Evolutionary conservation across 2,329 filamentous ascomycete genomes (phyloP).

Genomic region (Cordyceps militaris): DNA sequence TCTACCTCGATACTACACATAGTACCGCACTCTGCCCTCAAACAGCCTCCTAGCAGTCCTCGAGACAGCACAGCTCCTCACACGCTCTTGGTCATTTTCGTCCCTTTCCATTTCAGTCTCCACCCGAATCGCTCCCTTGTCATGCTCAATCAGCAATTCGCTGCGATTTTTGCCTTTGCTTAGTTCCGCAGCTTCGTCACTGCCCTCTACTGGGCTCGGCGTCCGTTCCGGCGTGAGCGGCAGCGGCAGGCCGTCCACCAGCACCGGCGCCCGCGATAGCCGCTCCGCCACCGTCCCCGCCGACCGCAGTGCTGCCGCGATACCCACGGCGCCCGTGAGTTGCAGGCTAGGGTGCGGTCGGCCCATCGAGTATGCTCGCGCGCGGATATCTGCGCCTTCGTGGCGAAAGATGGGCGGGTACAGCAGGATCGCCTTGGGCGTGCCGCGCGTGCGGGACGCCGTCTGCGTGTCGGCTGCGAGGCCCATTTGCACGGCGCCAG

Average conservation of each 20-base stretch:
- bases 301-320: conserved; percentile 37
- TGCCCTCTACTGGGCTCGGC: not conserved
- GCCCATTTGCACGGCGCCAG: not conserved
- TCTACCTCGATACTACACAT: too few species aligned
- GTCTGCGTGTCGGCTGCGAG: conserved; percentile 27
- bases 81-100: conserved; percentile 14
- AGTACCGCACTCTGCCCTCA: conserved; percentile 26
- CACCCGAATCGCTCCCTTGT: not conserved
- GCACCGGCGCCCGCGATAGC: conserved; percentile 8
- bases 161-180: not conserved
- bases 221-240: conserved; percentile 17
- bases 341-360: conserved; percentile 44
- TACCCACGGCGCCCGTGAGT: conserved; percentile 43
- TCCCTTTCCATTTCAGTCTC: conserved; percentile 16
- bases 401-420: not conserved
- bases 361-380: conserved; percentile 42
- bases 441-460: not conserved
- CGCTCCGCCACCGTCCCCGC: conserved; percentile 33
- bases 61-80: conserved; percentile 23
- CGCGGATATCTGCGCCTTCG: conserved; percentile 18
- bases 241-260: not conserved
- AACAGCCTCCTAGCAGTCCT: conserved; percentile 27
- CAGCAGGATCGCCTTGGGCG: not conserved
- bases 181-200: not conserved
- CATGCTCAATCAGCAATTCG: not conserved